Evolutionary conservation across 257 asterid genomes (phyloP).

Genomic region (Solanum ahanhuiri): DNA sequence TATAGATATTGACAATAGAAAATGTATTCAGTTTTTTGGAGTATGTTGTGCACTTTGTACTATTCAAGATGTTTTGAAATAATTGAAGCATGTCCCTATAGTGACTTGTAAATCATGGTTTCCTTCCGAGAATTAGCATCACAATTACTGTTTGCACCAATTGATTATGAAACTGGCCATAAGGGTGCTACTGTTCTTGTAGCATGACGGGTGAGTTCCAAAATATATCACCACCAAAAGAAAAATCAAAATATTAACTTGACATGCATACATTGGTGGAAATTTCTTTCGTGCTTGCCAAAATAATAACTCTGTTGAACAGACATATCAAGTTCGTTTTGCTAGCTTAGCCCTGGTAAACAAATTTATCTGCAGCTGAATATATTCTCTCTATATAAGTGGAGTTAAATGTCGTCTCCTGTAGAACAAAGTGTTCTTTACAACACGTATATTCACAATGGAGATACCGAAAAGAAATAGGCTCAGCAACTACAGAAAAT

Average conservation of each 20-base stretch:
- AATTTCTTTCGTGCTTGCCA: not conserved
- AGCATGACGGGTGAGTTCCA: not conserved
- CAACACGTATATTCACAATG: not conserved
- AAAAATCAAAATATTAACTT: not conserved
- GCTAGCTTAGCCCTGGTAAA: not conserved
- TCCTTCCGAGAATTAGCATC: not conserved
- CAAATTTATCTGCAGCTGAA: not conserved
- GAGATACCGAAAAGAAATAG: not conserved
- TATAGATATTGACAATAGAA: not conserved
- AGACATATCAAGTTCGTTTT: not conserved
- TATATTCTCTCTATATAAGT: not conserved
- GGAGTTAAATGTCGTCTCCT: too few species aligned
- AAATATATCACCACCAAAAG: not conserved
- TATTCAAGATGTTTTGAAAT: not conserved
- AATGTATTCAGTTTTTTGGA: not conserved
- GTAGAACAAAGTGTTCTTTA: not conserved
- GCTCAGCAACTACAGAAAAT: constrained; percentile 13
- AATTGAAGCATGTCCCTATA: not conserved
- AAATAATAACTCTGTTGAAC: not conserved
- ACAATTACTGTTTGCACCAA: not conserved
- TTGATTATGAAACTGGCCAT: not conserved
- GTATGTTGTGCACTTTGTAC: not conserved
- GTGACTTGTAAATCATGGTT: not conserved
- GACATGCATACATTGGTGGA: not conserved
- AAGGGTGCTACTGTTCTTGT: not conserved